A percentile compares a stretch with the other conserved stretches of the same genome.
phyloP scores from a whole-genome alignment of 371 early-diverging fungal species.

The Blakeslea trispora region DNA sequence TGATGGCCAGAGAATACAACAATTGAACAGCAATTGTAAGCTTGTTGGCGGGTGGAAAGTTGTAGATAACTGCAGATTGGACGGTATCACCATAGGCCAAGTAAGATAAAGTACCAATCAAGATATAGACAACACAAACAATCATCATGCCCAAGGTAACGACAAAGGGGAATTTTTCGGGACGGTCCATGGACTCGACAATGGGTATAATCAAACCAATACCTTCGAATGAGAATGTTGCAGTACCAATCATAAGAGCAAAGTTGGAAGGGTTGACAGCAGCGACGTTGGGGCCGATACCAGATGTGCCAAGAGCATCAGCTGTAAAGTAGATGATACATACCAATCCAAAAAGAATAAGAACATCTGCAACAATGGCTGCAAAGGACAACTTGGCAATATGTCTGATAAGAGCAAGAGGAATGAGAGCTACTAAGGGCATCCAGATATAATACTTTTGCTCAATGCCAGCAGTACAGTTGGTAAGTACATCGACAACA shows the following conservation, averaged over 20 bases:
- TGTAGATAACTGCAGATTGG: constrained; percentile 69
- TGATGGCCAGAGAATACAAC: constrained; percentile 75
- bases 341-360: constrained; percentile 67
- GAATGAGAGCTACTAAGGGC: constrained; percentile 62
- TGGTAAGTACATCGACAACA: constrained; percentile 41
- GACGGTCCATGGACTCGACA: constrained; percentile 59
- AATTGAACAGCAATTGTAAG: constrained; percentile 61
- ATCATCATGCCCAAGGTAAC: constrained; percentile 57
- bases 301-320: constrained; percentile 23
- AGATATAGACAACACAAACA: constrained; percentile 60
- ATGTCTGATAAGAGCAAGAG: constrained; percentile 65
- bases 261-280: constrained; percentile 63
- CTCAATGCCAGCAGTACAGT: constrained; percentile 34
- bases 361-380: constrained; percentile 69
- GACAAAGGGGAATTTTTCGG: constrained; percentile 61
- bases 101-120: constrained; percentile 70
- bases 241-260: constrained; percentile 75
- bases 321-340: constrained; percentile 45
- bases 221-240: constrained; percentile 81
- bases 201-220: constrained; percentile 68
- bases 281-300: constrained; percentile 44
- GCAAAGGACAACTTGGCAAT: constrained; percentile 68
- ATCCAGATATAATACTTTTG: constrained; percentile 57
- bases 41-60: constrained; percentile 56
- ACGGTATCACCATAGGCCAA: constrained; percentile 70